Evolutionary conservation across 2,329 filamentous ascomycete species (phyloP), one percentile per base, ranked within the genome.

Genomic region (Ilyonectria mors-panacis): DNA sequence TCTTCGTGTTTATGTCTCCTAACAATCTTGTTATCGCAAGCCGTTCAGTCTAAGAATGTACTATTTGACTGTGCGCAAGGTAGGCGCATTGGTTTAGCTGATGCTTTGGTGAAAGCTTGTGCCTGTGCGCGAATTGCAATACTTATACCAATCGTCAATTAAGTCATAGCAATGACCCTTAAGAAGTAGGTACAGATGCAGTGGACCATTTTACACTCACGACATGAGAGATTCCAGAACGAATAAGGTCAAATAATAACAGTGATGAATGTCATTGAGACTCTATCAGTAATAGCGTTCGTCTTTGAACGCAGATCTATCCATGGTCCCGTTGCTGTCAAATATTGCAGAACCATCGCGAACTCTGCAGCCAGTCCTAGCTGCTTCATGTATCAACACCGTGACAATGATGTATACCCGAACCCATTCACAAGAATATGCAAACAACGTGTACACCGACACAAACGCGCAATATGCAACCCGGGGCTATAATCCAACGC

Each of bases 321-420:
- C 30, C 44, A 33, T 28, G 19, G 51, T 28, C 19, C 10, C 19
- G 37, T 28, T 30, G 35, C 45, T 9, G n/a, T 19, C 37, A 21
- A 35, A 9, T 35, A 53, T 37, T 35, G 33, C n/a, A 57, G 45
- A 35, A 54, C 26, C 30, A 53, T 62, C 21, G 12, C 53, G 28
- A 50, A 28, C n/a, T n/a, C 42, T 39, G 44, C 37, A 64, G 48
- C 51, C 33, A 54, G 61, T 8, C 47, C 48, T 47, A 56, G 19
- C 47, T 48, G 54, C 61, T 23, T 44, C 33, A 58, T 21, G 10
- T 39, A 68, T 65, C 39, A 62, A 64, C 51, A 59, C 33, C 71
- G 45, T 69, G 65, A 66, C 56, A 35, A 59, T 63, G 47, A 65
- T 70, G 65, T 64, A 70, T 61, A 63, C 50, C 58, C 58, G 23